Percentiles rank a stretch among this genome's conserved stretches.
phyloP scores from a whole-genome alignment of 164 flowering plant genomes.

The Brasenia schreberi region DNA sequence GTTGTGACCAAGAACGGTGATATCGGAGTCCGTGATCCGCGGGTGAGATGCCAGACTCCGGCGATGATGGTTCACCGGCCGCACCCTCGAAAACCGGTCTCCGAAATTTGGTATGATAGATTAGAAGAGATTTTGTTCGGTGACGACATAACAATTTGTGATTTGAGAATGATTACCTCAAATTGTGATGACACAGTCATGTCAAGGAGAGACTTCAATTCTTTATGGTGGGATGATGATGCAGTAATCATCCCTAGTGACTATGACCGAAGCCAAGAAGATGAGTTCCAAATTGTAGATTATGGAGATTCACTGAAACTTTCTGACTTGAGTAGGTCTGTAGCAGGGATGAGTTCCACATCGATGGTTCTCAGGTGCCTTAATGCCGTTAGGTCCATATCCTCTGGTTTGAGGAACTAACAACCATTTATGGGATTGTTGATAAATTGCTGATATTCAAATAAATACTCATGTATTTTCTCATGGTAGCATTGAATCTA shows the following conservation, averaged over 20 bases:
- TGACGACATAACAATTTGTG: neutral
- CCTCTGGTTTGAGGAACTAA: neutral
- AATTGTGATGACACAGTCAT: neutral
- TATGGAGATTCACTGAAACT: neutral
- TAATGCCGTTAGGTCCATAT: neutral
- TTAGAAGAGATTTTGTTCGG: neutral
- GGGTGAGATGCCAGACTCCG: neutral
- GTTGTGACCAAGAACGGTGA: neutral
- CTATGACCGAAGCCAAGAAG: neutral
- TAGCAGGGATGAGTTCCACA: neutral
- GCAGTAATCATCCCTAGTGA: neutral
- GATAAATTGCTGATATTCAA: too few species aligned
- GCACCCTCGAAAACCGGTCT: neutral
- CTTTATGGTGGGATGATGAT: neutral
- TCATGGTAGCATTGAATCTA: neutral
- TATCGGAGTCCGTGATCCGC: neutral
- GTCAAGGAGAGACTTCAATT: neutral
- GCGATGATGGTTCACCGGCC: neutral
- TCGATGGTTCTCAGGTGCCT: neutral
- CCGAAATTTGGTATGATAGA: neutral
- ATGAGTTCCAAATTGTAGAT: neutral
- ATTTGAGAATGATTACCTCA: neutral
- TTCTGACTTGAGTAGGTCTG: neutral
- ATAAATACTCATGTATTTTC: too few species aligned
- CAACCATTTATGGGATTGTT: too few species aligned